Conservation (phyloP, 2,329 filamentous ascomycete species). For the Bipolaris sorokiniana region DNA sequence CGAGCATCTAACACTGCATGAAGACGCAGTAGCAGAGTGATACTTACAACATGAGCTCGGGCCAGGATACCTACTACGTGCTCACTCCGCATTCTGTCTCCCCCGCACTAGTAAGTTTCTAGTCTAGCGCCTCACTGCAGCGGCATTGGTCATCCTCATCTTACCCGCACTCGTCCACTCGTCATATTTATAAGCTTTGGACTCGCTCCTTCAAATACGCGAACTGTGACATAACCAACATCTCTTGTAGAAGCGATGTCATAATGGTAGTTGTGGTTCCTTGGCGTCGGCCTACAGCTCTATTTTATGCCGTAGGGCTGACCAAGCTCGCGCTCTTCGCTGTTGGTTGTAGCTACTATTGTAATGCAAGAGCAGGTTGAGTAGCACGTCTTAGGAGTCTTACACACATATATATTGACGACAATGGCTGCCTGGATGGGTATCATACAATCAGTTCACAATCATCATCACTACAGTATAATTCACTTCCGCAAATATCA, state of each 20-base stretch:
- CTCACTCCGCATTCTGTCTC: not conserved
- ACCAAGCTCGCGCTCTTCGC: constrained; percentile 12
- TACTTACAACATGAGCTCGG: not conserved
- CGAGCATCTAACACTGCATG: not conserved
- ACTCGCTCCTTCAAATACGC: constrained; percentile 1
- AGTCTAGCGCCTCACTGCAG: not conserved
- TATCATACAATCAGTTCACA: not conserved
- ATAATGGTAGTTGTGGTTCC: not conserved
- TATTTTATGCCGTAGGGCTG: not conserved
- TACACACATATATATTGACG: not conserved
- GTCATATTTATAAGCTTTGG: constrained; percentile 2
- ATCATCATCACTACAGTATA: not conserved
- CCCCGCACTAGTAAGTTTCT: not conserved
- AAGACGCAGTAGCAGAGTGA: not conserved
- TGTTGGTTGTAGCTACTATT: not conserved
- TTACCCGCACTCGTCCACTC: not conserved
- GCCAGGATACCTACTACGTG: not conserved
- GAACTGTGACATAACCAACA: not conserved
- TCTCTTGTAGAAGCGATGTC: not conserved
- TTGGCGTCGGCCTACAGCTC: not conserved
- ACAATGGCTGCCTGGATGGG: not conserved
- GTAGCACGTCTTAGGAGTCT: not conserved
- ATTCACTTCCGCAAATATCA: not conserved
- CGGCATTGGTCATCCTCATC: not conserved
- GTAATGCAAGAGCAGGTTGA: not conserved